Evolutionary conservation across 2,329 filamentous ascomycete genomes (phyloP).

Genomic region (Davidsoniella australis): DNA sequence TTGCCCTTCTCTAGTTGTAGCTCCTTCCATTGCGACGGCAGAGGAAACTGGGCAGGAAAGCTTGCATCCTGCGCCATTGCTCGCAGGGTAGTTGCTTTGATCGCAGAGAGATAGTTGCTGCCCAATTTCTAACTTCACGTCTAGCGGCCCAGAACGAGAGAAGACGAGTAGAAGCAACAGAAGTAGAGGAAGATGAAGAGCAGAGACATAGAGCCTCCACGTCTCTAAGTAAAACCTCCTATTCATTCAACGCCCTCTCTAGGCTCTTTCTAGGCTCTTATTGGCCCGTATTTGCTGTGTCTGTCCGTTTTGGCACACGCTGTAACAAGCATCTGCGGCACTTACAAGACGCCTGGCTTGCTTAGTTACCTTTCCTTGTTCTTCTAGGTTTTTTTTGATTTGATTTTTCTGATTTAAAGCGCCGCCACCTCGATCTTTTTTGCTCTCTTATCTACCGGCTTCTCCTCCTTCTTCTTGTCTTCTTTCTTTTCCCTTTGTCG

Average conservation of each 20-base stretch:
- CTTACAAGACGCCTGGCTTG: too few species aligned
- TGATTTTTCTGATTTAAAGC: constrained; percentile 5
- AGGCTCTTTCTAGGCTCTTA: neutral
- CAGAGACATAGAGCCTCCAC: too few species aligned
- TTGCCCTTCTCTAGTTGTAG: too few species aligned
- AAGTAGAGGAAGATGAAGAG: neutral
- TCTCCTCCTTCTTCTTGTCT: constrained; percentile 8
- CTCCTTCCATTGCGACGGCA: too few species aligned
- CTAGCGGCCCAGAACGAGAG: neutral
- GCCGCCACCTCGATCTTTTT: constrained; percentile 7
- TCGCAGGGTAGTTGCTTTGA: constrained; percentile 8
- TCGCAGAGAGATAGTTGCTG: constrained; percentile 11
- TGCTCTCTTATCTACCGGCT: constrained; percentile 3
- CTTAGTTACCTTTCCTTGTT: neutral
- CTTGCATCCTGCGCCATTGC: constrained; percentile 10
- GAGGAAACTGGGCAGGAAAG: too few species aligned
- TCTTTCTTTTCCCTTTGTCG: constrained; percentile 5
- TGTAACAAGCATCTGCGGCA: too few species aligned
- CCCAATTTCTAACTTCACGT: constrained; percentile 5
- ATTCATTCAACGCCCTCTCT: neutral
- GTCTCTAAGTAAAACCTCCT: neutral
- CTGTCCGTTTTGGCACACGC: too few species aligned
- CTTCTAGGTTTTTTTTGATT: neutral
- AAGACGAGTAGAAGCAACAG: neutral
- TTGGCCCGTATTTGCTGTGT: too few species aligned